Base-by-base conservation (phyloP, 2,329 filamentous ascomycete species). In the Xylaria sp. region DNA sequence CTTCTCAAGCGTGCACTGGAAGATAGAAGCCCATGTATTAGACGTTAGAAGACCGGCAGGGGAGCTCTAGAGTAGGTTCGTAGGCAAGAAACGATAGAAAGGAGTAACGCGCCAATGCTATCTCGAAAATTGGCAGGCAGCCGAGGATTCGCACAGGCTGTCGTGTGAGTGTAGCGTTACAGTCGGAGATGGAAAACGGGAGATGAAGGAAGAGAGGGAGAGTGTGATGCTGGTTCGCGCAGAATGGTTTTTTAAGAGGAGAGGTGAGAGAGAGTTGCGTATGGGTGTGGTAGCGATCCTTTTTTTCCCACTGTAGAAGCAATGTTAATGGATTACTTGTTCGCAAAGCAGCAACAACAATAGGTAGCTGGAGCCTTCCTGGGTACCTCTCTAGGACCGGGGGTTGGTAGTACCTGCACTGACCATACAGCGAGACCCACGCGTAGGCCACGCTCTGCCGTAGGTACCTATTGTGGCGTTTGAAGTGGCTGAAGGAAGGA, bases 251-350 rank as follows among this genome's bases (percentile, higher is more conserved):
- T 70, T 58, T 17, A 51, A 61, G 55, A 67, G n/a, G 58, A 55
- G 56, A 57, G 58, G 68, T 34, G 24, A 61, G 61, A 45, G 69
- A 36, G 55, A 63, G 58, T 51, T 63, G 65, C 50, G 68, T 68
- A 53, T n/a, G 64, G 57, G 59, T 64, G 59, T 70, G 58, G 64
- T 65, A 63, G 68, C 66, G 64, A 70, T 72, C 71, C 72, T 71
- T 73, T 74, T 71, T 66, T 72, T 65, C 55, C 63, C 53, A 64
- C 73, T 62, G 72, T 73, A 67, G 61, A 69, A 71, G 70, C 61
- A 67, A 72, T 65, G 11, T 27, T 53, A 66, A 74, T 69, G 72
- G 75, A 73, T 74, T 75, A 78, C 75, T 61, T 78, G 76, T 78
- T 76, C 75, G 74, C 71, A 77, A 77, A 72, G 69, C 71, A 73